phyloP scores from a whole-genome alignment of 495 filamentous ascomycete genomes.

The Hypoxylon rickii region DNA sequence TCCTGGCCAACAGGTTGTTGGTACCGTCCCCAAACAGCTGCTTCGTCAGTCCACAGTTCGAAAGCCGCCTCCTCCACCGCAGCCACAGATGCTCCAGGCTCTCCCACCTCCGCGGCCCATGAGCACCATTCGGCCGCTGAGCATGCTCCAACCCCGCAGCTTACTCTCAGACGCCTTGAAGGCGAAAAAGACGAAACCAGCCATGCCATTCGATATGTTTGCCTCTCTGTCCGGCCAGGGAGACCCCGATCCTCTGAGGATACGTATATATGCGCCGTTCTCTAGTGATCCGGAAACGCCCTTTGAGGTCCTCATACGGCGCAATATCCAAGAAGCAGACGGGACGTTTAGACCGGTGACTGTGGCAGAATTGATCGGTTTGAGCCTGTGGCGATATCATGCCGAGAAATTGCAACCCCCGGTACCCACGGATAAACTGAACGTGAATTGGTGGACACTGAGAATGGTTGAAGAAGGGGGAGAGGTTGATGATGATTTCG shows the following conservation, averaged over 20 bases:
- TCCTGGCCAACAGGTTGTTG: slow-evolving; percentile 54
- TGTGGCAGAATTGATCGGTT: slow-evolving; percentile 87
- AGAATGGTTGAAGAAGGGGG: slow-evolving; percentile 87
- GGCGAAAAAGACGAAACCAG: slow-evolving; percentile 76
- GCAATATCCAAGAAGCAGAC: slow-evolving; percentile 74
- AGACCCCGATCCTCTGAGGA: slow-evolving; percentile 76
- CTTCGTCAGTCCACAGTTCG: slow-evolving; percentile 54
- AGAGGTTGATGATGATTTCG: slow-evolving; percentile 96
- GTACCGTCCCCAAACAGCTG: slow-evolving; percentile 58
- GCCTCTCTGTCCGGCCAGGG: slow-evolving; percentile 86
- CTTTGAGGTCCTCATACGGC: slow-evolving; percentile 77
- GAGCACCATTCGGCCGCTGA: slow-evolving; percentile 80
- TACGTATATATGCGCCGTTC: slow-evolving; percentile 88
- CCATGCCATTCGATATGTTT: slow-evolving; percentile 82
- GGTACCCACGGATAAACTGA: slow-evolving; percentile 69
- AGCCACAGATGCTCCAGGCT: slow-evolving; percentile 67
- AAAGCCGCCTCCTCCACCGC: slow-evolving; percentile 47
- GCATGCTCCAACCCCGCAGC: slow-evolving; percentile 78
- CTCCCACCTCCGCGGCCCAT: slow-evolving; percentile 91
- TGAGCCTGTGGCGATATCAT: slow-evolving; percentile 83
- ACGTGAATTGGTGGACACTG: slow-evolving; percentile 90
- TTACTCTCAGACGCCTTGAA: slow-evolving; percentile 69
- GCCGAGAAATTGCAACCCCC: slow-evolving; percentile 78
- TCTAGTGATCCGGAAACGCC: slow-evolving; percentile 70
- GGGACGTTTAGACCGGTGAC: slow-evolving; percentile 67